phyloP scores from a whole-genome alignment of 352 stramenopile species.

The Phytophthora syringae region DNA sequence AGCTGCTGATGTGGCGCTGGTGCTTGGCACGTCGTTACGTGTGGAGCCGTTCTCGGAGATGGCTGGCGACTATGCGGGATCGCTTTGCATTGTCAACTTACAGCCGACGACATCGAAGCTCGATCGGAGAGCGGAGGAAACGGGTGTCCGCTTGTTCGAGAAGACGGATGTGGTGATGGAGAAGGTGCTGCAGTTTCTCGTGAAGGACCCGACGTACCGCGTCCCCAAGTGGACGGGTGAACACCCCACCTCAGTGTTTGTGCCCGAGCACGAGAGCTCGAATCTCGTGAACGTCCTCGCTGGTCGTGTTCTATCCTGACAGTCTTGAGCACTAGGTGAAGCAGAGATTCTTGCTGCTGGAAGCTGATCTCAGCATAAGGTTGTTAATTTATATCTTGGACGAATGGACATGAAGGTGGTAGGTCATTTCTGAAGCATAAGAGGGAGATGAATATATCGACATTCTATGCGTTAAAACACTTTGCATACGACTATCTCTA shows the following conservation, averaged over 20 bases:
- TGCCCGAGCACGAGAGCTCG: conserved; percentile 74
- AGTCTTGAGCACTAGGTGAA: background rate
- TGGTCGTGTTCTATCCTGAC: conserved; percentile 55
- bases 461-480: conserved; percentile 38
- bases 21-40: conserved; percentile 77
- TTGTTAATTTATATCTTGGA: conserved; percentile 34
- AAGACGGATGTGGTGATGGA: conserved; percentile 83
- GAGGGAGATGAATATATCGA: conserved; percentile 33
- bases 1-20: conserved; percentile 72
- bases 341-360: too few species aligned
- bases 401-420: background rate
- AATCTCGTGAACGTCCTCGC: conserved; percentile 83
- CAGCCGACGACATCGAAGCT: conserved; percentile 75
- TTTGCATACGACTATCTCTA: conserved; percentile 23
- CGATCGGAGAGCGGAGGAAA: conserved; percentile 69
- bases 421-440: background rate
- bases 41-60: conserved; percentile 87
- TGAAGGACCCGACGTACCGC: conserved; percentile 54
- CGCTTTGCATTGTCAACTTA: conserved; percentile 81
- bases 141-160: conserved; percentile 71
- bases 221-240: conserved; percentile 67
- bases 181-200: conserved; percentile 75
- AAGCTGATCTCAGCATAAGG: too few species aligned
- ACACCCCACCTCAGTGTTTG: conserved; percentile 67
- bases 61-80: conserved; percentile 76